A percentile compares a stretch with the other conserved stretches of the same genome.
Evolutionary conservation across 1,284 basidiomycete species (phyloP).

Genomic region (Ustilago cynodontis): DNA sequence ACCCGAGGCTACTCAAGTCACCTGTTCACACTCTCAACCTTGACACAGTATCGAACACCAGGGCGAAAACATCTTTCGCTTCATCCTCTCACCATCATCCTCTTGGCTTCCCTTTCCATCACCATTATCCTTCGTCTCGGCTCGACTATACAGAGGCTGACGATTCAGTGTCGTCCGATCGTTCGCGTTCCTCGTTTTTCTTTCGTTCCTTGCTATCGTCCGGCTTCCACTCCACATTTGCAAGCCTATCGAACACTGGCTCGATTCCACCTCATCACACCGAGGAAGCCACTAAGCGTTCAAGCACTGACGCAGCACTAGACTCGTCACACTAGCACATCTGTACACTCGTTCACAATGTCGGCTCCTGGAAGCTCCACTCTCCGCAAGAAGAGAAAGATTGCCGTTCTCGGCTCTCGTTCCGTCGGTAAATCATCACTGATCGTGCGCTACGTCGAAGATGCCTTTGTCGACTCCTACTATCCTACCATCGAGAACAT

Average conservation of each 20-base stretch:
- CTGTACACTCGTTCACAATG: slow-evolving; percentile 18
- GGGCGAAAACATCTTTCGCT: not conserved
- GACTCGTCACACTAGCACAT: not conserved
- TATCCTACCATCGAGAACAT: slow-evolving; percentile 95
- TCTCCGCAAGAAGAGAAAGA: slow-evolving; percentile 67
- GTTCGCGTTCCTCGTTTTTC: not conserved
- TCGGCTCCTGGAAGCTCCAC: slow-evolving; percentile 51
- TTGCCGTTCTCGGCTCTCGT: slow-evolving; percentile 69
- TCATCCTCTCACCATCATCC: not conserved
- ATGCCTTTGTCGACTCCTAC: slow-evolving; percentile 79
- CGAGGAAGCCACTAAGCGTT: not conserved
- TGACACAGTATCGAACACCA: not conserved
- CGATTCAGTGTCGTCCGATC: not conserved
- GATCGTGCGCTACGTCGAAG: slow-evolving; percentile 69
- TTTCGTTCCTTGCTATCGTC: not conserved
- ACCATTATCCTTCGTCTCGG: not conserved
- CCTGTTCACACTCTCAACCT: not conserved
- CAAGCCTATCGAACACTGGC: not conserved
- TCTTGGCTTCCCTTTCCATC: not conserved
- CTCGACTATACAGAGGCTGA: not conserved
- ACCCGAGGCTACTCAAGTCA: slow-evolving; percentile 3
- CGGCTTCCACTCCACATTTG: not conserved
- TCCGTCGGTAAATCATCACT: slow-evolving; percentile 78
- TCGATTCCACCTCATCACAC: not conserved
- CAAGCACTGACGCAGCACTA: not conserved